Evolutionary conservation across 305 asterid species (phyloP), one percentile per base, ranked within the genome.

Genomic region (Fraxinus greggii): DNA sequence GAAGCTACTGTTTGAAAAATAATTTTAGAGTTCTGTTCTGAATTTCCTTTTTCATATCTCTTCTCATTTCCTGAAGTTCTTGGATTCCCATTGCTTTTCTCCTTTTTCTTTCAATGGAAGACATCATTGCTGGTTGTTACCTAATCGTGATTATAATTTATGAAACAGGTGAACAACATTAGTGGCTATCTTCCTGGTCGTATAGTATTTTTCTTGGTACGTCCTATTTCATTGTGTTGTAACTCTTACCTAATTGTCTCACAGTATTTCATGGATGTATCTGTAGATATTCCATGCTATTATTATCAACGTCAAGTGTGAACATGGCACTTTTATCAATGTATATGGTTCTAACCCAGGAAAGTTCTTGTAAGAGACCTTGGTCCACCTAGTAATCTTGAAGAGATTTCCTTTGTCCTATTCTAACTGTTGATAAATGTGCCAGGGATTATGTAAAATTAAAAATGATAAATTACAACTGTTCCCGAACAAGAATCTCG

Each of bases 151-250:
- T 59, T 69, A 29, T 67, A 42, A 78, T 63, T 85, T 80, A 33
- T 86, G 83, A 76, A 85, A 89, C 94, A 96, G 99, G 99, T 94
- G 87, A 96, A 96, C 88, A 94, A 96, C 91, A 94, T 96, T 79
- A 93, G 99, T 86, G 98, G 98, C 70, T 96, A 96, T 88, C 97
- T 96, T 86, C 99, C 99, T 73, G 99, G 99, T 80, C 91, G 99
- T 79, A 96, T 94, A 77, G 99, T 96, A 78, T 96, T 94, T 92
- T 94, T 96, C 92, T 88, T 96, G 98, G 99, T 95, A 95, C 76
- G 97, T 83, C 75, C 69, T 77, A 48, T 54, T 74, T 82, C 75
- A 72, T 83, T 28, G 29, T 28, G 36, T 13, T 19, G 8, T 67
- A 26, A 26, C 75, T 28, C 38, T 67, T 67, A 29, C 75, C 83